phyloP scores from a whole-genome alignment of 2,329 filamentous ascomycete genomes.

The Magnaporthiopsis incrustans region DNA sequence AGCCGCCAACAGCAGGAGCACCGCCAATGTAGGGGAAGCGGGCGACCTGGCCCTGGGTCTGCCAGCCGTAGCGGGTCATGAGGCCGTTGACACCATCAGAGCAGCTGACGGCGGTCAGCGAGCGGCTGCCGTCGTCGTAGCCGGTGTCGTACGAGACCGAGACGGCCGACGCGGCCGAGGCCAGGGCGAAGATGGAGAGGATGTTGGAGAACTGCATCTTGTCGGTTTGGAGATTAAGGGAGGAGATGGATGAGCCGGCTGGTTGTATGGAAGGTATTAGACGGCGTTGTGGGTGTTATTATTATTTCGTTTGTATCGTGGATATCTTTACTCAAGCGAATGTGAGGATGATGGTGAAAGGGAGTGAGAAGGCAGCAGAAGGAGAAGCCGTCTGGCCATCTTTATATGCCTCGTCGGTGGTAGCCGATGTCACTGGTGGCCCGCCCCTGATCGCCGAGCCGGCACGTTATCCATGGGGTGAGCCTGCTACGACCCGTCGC shows the following conservation, averaged over 20 bases:
- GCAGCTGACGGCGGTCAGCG: conserved; percentile 53
- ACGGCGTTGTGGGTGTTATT: not conserved
- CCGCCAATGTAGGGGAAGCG: conserved; percentile 50
- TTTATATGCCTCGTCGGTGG: not conserved
- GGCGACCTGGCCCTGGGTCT: conserved; percentile 41
- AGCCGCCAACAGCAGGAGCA: conserved; percentile 39
- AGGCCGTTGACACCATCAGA: conserved; percentile 62
- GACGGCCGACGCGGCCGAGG: conserved; percentile 6
- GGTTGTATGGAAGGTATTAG: not conserved
- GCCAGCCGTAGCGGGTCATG: conserved; percentile 52
- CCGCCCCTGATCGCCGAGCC: too few species aligned
- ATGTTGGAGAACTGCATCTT: conserved; percentile 8
- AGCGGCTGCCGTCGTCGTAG: conserved; percentile 55
- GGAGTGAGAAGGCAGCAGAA: not conserved
- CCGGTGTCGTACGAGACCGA: conserved; percentile 61
- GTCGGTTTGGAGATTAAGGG: not conserved
- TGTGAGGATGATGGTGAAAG: conserved; percentile 1
- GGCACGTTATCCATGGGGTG: too few species aligned
- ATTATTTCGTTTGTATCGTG: not conserved
- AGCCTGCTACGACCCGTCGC: too few species aligned
- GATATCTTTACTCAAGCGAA: not conserved
- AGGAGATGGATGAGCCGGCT: not conserved
- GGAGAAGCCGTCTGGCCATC: not conserved
- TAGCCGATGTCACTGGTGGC: too few species aligned
- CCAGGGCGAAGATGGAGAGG: conserved; percentile 7